phyloP scores from a whole-genome alignment of 805 yeast genomes.

The Candida maesae region DNA sequence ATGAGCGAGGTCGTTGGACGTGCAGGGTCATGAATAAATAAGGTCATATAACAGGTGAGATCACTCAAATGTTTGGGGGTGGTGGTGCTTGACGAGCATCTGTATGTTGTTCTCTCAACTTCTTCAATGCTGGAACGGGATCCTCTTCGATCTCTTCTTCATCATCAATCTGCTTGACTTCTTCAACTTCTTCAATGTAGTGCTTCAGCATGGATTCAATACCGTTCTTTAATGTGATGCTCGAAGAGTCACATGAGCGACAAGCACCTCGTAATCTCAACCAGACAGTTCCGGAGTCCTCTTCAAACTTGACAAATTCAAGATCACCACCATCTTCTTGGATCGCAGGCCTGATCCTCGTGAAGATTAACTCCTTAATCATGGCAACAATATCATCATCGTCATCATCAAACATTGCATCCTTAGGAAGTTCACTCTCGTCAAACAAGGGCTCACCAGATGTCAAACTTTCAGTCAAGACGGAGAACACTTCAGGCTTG shows the following conservation, averaged over 20 bases:
- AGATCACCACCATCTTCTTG: conserved; percentile 78
- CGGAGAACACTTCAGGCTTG: conserved; percentile 59
- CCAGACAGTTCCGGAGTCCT: conserved; percentile 53
- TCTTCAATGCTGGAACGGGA: conserved; percentile 15
- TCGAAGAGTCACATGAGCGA: conserved; percentile 64
- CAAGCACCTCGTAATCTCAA: conserved; percentile 67
- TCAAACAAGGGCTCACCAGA: conserved; percentile 51
- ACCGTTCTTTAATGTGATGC: conserved; percentile 64
- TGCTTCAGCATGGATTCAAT: conserved; percentile 69
- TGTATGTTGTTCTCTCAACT: conserved; percentile 13
- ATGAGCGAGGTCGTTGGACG: too few relatives aligned
- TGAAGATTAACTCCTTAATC: conserved; percentile 66
- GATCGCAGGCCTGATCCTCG: conserved; percentile 68
- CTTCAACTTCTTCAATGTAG: conserved; percentile 63
- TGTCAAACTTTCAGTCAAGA: conserved; percentile 28
- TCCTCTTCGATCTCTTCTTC: conserved; percentile 24
- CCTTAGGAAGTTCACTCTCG: conserved; percentile 27
- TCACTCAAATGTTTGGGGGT: conserved; percentile 18
- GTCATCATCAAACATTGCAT: conserved; percentile 47
- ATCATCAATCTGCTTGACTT: conserved; percentile 51
- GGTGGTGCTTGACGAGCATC: conserved; percentile 13
- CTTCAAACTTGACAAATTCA: conserved; percentile 61
- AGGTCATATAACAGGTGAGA: not conserved
- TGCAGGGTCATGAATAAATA: conserved; percentile 2
- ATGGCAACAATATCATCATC: conserved; percentile 65